Evolutionary conservation across 2,329 filamentous ascomycete genomes (phyloP).

Genomic region (Phyllosticta citrichinensis): DNA sequence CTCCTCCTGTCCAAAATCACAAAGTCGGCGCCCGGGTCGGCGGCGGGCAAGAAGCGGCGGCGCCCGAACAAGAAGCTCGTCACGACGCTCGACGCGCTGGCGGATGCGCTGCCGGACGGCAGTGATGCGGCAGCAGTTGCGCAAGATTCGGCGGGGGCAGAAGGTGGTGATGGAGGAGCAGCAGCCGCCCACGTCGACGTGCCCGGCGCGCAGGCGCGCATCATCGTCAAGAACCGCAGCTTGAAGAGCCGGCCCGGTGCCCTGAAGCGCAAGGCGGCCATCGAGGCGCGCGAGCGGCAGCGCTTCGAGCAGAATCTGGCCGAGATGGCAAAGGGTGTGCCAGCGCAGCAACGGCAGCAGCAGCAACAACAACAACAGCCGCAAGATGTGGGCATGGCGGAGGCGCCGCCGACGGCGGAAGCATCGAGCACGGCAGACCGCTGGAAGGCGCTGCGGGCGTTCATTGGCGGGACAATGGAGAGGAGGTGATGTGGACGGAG

Average conservation of each 20-base stretch:
- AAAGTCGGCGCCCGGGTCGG: slow-evolving; percentile 39
- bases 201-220: slow-evolving; percentile 55
- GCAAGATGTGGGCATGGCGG: neutral
- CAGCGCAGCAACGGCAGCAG: slow-evolving; percentile 11
- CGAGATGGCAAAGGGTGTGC: slow-evolving; percentile 46
- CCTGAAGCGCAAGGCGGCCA: slow-evolving; percentile 68
- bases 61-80: slow-evolving; percentile 68
- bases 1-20: slow-evolving; percentile 67
- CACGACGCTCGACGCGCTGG: slow-evolving; percentile 63
- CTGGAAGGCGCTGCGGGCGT: slow-evolving; percentile 74
- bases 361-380: neutral
- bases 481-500: slow-evolving; percentile 44
- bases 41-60: slow-evolving; percentile 45
- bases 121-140: no score
- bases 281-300: slow-evolving; percentile 73
- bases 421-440: slow-evolving; percentile 27
- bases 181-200: slow-evolving; percentile 21
- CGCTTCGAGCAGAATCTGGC: slow-evolving; percentile 78
- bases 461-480: slow-evolving; percentile 82
- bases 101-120: slow-evolving; percentile 65
- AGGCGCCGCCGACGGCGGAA: neutral
- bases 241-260: slow-evolving; percentile 67
- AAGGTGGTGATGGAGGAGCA: slow-evolving; percentile 17
- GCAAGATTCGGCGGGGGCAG: no score
- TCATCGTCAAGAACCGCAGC: slow-evolving; percentile 54